phyloP scores from a whole-genome alignment of 331 rosid genomes.

The Prunus yedoensis region DNA sequence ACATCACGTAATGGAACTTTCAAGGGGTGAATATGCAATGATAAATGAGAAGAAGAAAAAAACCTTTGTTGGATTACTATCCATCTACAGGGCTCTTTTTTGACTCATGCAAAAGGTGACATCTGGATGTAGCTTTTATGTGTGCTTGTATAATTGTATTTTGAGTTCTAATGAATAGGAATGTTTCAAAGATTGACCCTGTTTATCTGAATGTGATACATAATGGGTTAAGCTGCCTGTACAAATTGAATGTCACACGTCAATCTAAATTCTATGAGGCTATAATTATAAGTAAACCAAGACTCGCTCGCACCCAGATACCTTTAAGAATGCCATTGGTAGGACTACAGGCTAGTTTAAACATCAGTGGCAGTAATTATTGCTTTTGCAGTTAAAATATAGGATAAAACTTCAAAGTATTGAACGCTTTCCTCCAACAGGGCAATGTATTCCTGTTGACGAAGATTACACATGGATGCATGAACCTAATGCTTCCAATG shows the following conservation, averaged over 20 bases:
- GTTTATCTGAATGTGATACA: background rate
- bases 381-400: background rate
- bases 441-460: background rate
- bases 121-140: background rate
- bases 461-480: background rate
- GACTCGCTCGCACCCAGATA: background rate
- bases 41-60: background rate
- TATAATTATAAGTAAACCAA: background rate
- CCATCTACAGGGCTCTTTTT: background rate
- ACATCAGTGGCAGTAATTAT: background rate
- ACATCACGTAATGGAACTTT: background rate
- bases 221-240: background rate
- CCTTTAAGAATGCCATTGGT: background rate
- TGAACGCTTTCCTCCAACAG: background rate
- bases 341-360: background rate
- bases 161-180: slow-evolving; percentile 6
- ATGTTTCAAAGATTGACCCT: background rate
- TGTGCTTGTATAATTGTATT: background rate
- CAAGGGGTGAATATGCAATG: background rate
- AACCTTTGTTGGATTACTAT: no score
- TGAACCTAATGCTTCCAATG: slow-evolving; percentile 11
- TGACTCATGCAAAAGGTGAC: background rate
- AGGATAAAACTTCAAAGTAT: background rate
- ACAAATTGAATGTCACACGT: background rate
- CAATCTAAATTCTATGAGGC: background rate